A percentile compares a stretch with the other conserved stretches of the same genome.
Evolutionary conservation across 495 filamentous ascomycete genomes (phyloP).

Genomic region (Penicillium simplicissimum): DNA sequence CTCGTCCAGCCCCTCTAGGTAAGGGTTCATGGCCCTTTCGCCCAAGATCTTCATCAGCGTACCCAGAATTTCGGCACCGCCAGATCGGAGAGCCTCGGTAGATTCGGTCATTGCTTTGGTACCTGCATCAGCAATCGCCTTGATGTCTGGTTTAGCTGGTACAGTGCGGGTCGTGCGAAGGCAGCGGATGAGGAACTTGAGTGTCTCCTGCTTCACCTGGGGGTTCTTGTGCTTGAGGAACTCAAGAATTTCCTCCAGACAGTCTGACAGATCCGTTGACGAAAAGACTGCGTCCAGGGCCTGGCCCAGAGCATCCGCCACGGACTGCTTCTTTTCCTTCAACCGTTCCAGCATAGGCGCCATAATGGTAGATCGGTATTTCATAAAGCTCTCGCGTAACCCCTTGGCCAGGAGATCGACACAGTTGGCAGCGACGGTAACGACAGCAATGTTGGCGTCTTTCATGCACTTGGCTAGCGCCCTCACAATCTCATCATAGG

Average conservation of each 20-base stretch:
- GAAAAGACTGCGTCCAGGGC: constrained; percentile 86
- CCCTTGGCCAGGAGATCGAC: constrained; percentile 91
- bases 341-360: constrained; percentile 87
- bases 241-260: constrained; percentile 83
- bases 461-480: constrained; percentile 94
- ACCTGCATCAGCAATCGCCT: constrained; percentile 78
- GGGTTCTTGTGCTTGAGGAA: constrained; percentile 93
- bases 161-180: constrained; percentile 80
- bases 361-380: constrained; percentile 78
- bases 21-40: constrained; percentile 92
- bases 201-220: constrained; percentile 90
- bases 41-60: constrained; percentile 99
- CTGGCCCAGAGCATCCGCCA: constrained; percentile 81
- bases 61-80: constrained; percentile 87
- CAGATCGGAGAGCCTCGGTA: constrained; percentile 77
- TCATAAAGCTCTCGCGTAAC: constrained; percentile 72
- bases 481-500: constrained; percentile 79
- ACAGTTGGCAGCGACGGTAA: constrained; percentile 90
- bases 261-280: constrained; percentile 77
- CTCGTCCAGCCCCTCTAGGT: constrained; percentile 93
- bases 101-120: constrained; percentile 90
- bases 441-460: constrained; percentile 95
- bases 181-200: constrained; percentile 86
- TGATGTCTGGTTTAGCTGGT: constrained; percentile 79
- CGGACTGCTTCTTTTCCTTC: constrained; percentile 93